Conservation (phyloP, 768 basidiomycete genomes). For the Clitopilus passeckerianus region DNA sequence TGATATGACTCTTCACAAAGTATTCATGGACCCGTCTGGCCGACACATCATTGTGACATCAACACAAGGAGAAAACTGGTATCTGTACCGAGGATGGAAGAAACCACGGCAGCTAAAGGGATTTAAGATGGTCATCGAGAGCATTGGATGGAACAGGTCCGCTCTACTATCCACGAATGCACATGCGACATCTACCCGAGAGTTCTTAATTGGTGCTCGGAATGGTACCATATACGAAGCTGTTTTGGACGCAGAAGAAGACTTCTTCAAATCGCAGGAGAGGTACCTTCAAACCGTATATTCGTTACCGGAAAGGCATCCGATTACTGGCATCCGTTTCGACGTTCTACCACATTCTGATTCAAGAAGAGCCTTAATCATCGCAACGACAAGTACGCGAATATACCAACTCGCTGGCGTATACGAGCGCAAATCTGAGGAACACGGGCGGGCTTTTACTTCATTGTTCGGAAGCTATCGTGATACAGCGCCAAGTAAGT, state of each 20-base stretch:
- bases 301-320: slow-evolving; percentile 73
- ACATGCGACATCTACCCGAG: slow-evolving; percentile 69
- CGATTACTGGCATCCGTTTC: slow-evolving; percentile 82
- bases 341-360: slow-evolving; percentile 68
- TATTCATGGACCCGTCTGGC: slow-evolving; percentile 93
- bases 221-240: slow-evolving; percentile 88
- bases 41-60: slow-evolving; percentile 87
- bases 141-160: slow-evolving; percentile 86
- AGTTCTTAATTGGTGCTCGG: slow-evolving; percentile 82
- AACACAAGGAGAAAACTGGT: slow-evolving; percentile 89
- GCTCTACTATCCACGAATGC: slow-evolving; percentile 52
- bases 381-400: slow-evolving; percentile 81
- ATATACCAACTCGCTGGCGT: slow-evolving; percentile 87
- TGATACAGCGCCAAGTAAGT: slow-evolving; percentile 74
- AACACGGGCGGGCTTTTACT: slow-evolving; percentile 70
- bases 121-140: slow-evolving; percentile 86
- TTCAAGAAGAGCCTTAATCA: slow-evolving; percentile 59
- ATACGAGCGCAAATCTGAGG: slow-evolving; percentile 65
- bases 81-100: slow-evolving; percentile 76
- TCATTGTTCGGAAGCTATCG: slow-evolving; percentile 68
- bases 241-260: slow-evolving; percentile 84
- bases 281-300: slow-evolving; percentile 72
- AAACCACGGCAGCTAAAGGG: slow-evolving; percentile 75
- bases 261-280: slow-evolving; percentile 88
- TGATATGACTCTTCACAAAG: slow-evolving; percentile 74